Evolutionary conservation across 2,329 filamentous ascomycete genomes (phyloP), one percentile per base, ranked within the genome.

Genomic region (Plectosphaerella plurivora): DNA sequence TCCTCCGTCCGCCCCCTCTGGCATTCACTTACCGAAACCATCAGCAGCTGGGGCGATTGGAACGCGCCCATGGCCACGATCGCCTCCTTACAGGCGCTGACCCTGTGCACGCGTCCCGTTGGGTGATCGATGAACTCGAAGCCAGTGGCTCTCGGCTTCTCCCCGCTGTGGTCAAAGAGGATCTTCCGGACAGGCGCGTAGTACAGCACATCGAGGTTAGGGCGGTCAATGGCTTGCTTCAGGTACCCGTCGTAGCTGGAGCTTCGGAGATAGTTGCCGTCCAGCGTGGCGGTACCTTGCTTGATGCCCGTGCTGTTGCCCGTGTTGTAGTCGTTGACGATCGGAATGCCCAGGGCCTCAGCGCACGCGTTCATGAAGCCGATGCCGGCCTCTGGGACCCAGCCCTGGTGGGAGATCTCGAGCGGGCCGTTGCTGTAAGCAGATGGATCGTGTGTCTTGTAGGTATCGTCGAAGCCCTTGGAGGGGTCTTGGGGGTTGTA

Each of bases 271-370:
- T 61, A 51, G 7, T 54, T 52, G n/a, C 50, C 50, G 16, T 62
- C 60, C 9, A 63, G 49, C 6, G 61, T 60, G 3, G 60, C 62
- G 12, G 60, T 55, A 3, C 61, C 62, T 52, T 63, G 62, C 56
- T 63, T 64, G 15, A 63, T 56, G n/a, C 62, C 62, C 1, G 60
- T 59, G 50, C 60, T 59, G 22, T 61, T 63, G 11, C 61, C 61
- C 18, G 49, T 57, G 57, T 63, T 63, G 22, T 60, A 51, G 33
- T 64, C 62, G 22, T 60, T 16, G 37, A 64, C 59, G 25, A 64
- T 58, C 15, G 55, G 62, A 8, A 59, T 59, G 46, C 51, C 56
- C 15, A 55, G 49, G 5, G 59, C 59, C 18, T 58, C 59, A 45
- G 53, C 51, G 25, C 56, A 52, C n/a, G 59, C 54, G 24, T 57